Evolutionary conservation across 2,329 filamentous ascomycete species (phyloP).

Genomic region (Colletotrichum viniferum): DNA sequence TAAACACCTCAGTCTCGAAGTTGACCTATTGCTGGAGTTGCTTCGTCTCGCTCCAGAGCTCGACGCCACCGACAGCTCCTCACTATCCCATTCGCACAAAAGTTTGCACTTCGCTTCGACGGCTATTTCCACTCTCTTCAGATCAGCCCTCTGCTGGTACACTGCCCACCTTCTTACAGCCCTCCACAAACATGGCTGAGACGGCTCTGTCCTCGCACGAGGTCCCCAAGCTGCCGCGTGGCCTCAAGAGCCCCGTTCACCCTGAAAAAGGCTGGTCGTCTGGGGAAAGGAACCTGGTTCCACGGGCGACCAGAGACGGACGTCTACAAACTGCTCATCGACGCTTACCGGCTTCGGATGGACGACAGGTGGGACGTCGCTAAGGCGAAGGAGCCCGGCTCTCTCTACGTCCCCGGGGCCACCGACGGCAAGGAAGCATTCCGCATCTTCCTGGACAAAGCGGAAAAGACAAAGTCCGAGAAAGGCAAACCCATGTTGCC

Average conservation of each 20-base stretch:
- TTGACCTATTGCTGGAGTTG: neutral
- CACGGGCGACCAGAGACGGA: conserved; percentile 46
- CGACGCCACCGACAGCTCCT: neutral
- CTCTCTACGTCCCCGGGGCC: conserved; percentile 22
- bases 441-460: conserved; percentile 36
- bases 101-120: too few relatives aligned
- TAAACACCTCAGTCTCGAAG: neutral
- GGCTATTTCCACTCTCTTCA: too few relatives aligned
- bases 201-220: too few relatives aligned
- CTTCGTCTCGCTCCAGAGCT: accelerated
- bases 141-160: too few relatives aligned
- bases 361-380: conserved; percentile 37
- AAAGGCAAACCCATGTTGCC: conserved; percentile 39
- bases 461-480: neutral
- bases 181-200: too few relatives aligned
- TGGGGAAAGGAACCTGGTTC: conserved; percentile 39
- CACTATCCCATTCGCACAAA: neutral
- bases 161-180: accelerated
- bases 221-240: neutral
- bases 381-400: neutral
- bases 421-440: conserved; percentile 34
- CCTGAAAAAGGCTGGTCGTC: conserved; percentile 39
- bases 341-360: conserved; percentile 49
- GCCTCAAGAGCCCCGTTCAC: neutral
- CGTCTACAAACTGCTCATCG: conserved; percentile 49